Evolutionary conservation across 352 stramenopile species (phyloP).

Genomic region (Pelagophyceae sp.): DNA sequence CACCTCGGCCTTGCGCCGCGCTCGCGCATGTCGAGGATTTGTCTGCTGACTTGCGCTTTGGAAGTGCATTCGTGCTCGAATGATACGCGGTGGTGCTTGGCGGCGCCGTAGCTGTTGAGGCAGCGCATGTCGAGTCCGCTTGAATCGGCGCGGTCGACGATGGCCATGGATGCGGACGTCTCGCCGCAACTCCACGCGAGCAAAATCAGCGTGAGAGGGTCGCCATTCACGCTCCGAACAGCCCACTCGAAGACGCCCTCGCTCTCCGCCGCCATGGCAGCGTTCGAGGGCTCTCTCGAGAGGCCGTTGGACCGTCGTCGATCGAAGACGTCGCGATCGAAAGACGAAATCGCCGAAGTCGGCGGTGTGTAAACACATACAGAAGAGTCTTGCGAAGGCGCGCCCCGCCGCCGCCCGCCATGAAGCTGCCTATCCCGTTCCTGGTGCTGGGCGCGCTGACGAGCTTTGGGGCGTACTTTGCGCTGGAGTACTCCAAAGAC

Average conservation of each 20-base stretch:
- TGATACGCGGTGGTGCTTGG: not conserved
- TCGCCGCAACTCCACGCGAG: not conserved
- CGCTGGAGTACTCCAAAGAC: no score
- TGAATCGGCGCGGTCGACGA: conserved; percentile 15
- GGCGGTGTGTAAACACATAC: no score
- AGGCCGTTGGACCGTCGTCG: no score
- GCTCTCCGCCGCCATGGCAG: no score
- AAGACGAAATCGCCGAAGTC: no score
- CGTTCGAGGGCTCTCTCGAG: no score
- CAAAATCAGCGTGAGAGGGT: not conserved
- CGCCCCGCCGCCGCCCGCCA: no score
- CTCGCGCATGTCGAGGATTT: not conserved
- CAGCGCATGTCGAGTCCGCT: conserved; percentile 6
- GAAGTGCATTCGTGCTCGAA: not conserved
- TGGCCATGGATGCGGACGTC: not conserved
- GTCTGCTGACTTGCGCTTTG: not conserved
- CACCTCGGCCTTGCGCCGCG: not conserved
- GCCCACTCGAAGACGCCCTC: not conserved
- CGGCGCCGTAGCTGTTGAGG: not conserved
- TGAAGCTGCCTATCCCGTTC: no score
- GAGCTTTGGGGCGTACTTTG: no score
- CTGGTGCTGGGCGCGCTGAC: no score
- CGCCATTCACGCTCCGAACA: not conserved
- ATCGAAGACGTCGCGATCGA: no score
- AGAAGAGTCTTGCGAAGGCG: no score